Evolutionary conservation across 768 basidiomycete species (phyloP), one percentile per base, ranked within the genome.

Genomic region (Mrakia blollopis): DNA sequence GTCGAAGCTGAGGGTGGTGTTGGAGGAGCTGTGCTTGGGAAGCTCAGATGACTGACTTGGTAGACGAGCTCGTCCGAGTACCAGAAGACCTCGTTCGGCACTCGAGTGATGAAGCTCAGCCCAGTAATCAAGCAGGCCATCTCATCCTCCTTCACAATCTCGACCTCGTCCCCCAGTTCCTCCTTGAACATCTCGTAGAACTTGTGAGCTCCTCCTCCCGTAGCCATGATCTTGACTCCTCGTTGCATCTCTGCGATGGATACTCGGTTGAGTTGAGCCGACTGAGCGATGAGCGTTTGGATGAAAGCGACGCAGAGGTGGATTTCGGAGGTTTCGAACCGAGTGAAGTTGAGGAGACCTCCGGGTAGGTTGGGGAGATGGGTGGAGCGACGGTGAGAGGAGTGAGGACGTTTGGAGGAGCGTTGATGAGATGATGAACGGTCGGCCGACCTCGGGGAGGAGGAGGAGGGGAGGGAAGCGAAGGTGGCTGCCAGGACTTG

Each of bases 71-170:
- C 92, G 84, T 99, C 96, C 73, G 94, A 97, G 85, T 98, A 98
- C 87, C 91, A 98, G 85, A 98, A 99, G 39, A 93, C 96, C 85
- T 99, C 97, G 84, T 94, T 90, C 47, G 96, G 96, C 78, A 99
- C 95, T 83, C 92, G 90, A 50, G 91, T 91, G 83, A 98, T 91
- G 85, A 99, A 99, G 84, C 93, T 92, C 82, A 99, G 87, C 39
- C 97, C 97, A 80, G 93, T 91, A 80, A 98, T 98, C 82, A 98
- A 85, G 81, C 97, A 98, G 85, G 93, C 96, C 97, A 99, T 98
- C 87, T 99, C 97, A 83, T 98, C 97, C 84, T 98, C 96, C 75
- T 91, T 85, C 1, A 60, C 41, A 25, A 78, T 67, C 78, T 86
- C 86, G 32, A 78, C 73, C 78, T 86, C 86, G 71, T 98, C 92